Percentiles rank a stretch among this genome's conserved stretches.
These are phyloP conservation scores for Dianthus caryophyllus DNA, from an alignment of 148 eudicot species.

Conservation along the genomic window DNA sequence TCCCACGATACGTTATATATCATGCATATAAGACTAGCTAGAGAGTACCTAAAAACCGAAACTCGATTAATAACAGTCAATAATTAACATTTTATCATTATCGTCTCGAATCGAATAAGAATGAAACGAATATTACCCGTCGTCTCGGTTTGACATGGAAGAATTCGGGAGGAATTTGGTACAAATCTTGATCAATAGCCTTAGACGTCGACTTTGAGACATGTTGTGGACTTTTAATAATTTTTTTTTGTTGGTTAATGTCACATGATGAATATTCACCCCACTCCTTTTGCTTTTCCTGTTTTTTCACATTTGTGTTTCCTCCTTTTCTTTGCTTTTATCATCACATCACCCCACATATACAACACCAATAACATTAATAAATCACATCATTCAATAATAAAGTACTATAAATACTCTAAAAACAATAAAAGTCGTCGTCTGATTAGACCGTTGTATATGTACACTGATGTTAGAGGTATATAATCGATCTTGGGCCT, in stretches of 20 bases:
- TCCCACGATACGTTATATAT: too few relatives aligned
- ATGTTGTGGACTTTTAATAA: constrained; percentile 21
- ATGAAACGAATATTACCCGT: constrained; percentile 33
- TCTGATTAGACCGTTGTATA: too few relatives aligned
- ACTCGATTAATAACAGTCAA: too few relatives aligned
- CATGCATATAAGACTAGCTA: too few relatives aligned
- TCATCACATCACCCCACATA: neutral
- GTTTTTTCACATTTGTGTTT: constrained; percentile 30
- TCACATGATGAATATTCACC: constrained; percentile 33
- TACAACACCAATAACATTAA: neutral
- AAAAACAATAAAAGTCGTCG: too few relatives aligned
- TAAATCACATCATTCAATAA: constrained; percentile 2
- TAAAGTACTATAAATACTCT: too few relatives aligned
- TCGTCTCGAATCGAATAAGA: too few relatives aligned
- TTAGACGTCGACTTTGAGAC: constrained; percentile 25
- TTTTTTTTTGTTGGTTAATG: constrained; percentile 35
- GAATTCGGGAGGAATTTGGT: constrained; percentile 56
- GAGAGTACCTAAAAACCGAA: too few relatives aligned
- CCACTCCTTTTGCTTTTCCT: constrained; percentile 34
- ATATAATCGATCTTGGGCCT: too few relatives aligned
- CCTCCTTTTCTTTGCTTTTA: constrained; percentile 34
- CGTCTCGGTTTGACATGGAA: constrained; percentile 42
- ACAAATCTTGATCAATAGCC: constrained; percentile 59
- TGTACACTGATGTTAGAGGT: too few relatives aligned
- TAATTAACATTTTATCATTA: too few relatives aligned